Base-by-base conservation (phyloP, 2,329 filamentous ascomycete species). In the Pestalotiopsis sp. region DNA sequence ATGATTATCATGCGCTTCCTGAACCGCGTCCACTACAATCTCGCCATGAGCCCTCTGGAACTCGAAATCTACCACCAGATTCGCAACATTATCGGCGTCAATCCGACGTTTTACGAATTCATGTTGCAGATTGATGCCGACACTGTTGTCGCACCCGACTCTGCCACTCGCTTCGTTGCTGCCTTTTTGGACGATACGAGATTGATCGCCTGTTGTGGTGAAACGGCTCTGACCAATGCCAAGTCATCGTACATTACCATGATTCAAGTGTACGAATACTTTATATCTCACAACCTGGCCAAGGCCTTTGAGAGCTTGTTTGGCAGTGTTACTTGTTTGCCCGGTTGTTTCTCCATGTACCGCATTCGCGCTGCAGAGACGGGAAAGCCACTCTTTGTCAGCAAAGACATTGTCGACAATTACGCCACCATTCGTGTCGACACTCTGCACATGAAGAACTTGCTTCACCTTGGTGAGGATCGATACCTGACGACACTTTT, bases 251-350 rank as follows among this genome's bases (percentile, higher is more conserved):
- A 97, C 76, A 89, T 97, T 73, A 99, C 96, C 64, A 98, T 98
- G 95, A 99, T 99, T 78, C 96, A 99, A 81, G 95, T 99, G 40
- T 99, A 98, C 85, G 95, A 99, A 81, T 99, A 99, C 86, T 99
- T 94, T 84, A 99, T 99, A 76, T 98, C 95, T 64, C 95, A 99
- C 85, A 97, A 98, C 79, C 82, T 99, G 73, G 91, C 93, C 73
- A 98, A 99, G 83, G 96, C 95, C 13, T 99, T 99, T 79, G 95
- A 98, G 81, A 96, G 92, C 82, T 86, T 99, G 75, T 99, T 99
- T 77, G 96, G 95, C 68, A 97, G 93, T 73, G 95, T 99, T 73
- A 99, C 96, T 64, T 99, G 96, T 87, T 85, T 99, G 77, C 96
- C 96, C 26, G 96, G 96, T 84, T 99, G 96, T 88, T 99, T 98